phyloP scores from a whole-genome alignment of 768 basidiomycete species.

The Galerina marginata region DNA sequence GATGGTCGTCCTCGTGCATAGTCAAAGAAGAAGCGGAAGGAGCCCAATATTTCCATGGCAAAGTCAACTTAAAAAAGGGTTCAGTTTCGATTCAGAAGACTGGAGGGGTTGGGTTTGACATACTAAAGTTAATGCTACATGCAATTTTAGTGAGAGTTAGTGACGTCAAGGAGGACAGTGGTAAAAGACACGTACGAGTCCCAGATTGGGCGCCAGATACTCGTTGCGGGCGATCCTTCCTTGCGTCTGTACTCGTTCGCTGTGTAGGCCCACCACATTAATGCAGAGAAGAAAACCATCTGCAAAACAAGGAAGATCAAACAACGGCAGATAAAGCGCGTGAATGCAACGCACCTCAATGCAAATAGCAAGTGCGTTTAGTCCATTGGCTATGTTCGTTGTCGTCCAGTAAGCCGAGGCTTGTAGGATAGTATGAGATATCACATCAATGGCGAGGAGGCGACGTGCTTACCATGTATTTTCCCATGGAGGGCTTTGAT shows the following conservation, averaged over 20 bases:
- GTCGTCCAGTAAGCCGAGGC: conserved; percentile 84
- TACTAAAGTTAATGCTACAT: conserved; percentile 9
- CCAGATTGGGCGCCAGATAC: conserved; percentile 73
- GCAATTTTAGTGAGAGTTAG: conserved; percentile 25
- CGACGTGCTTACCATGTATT: conserved; percentile 7
- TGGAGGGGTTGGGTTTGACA: conserved; percentile 10
- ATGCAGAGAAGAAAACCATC: conserved; percentile 82
- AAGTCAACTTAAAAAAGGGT: conserved; percentile 14
- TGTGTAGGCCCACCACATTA: conserved; percentile 89
- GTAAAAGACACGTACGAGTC: conserved; percentile 54
- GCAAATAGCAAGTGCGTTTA: conserved; percentile 82
- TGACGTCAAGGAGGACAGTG: conserved; percentile 22
- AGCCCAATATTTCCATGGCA: conserved; percentile 61
- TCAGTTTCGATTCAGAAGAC: not conserved
- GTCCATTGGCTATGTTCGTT: conserved; percentile 78
- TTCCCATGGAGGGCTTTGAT: conserved; percentile 7
- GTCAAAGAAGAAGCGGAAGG: conserved; percentile 65
- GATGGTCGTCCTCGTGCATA: conserved; percentile 36
- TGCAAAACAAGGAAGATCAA: conserved; percentile 32
- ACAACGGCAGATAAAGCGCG: not conserved
- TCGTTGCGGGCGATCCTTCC: conserved; percentile 47
- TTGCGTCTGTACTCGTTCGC: conserved; percentile 66
- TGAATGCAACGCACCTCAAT: conserved; percentile 65
- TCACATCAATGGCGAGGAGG: not conserved
- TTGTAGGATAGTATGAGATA: conserved; percentile 22